A percentile compares a stretch with the other conserved stretches of the same genome.
Evolutionary conservation across 1,139 yeast species (phyloP).

Genomic region (Lodderomyces margitis): DNA sequence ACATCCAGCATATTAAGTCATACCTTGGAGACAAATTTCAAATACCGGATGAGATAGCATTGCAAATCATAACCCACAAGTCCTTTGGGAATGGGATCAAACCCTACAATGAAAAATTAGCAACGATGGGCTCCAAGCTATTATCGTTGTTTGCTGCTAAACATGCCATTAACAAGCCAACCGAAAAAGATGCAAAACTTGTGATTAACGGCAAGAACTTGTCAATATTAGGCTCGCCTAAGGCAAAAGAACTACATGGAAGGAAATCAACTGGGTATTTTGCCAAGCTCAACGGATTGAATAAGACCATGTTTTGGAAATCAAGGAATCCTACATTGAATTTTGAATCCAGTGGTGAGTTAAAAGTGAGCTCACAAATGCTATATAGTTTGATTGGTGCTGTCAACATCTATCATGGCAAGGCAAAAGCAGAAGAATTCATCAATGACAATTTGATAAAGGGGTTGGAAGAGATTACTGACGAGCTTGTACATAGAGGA

Average conservation of each 20-base stretch:
- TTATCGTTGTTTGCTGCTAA: slow-evolving; percentile 60
- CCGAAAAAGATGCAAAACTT: background rate
- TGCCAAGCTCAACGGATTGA: slow-evolving; percentile 48
- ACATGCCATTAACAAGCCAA: slow-evolving; percentile 41
- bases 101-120: slow-evolving; percentile 84
- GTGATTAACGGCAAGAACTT: slow-evolving; percentile 49
- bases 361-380: slow-evolving; percentile 62
- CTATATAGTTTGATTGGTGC: slow-evolving; percentile 82
- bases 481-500: slow-evolving; percentile 5
- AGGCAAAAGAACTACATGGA: slow-evolving; percentile 51
- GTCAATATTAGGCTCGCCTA: slow-evolving; percentile 59
- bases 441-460: slow-evolving; percentile 39
- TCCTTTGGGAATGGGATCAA: slow-evolving; percentile 88
- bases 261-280: slow-evolving; percentile 51
- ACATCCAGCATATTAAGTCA: slow-evolving; percentile 46
- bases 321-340: slow-evolving; percentile 53
- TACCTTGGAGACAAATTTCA: slow-evolving; percentile 44
- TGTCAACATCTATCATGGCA: slow-evolving; percentile 68
- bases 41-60: slow-evolving; percentile 53
- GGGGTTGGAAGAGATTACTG: slow-evolving; percentile 4
- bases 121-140: slow-evolving; percentile 74
- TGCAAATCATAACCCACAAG: slow-evolving; percentile 87
- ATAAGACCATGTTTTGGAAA: slow-evolving; percentile 70
- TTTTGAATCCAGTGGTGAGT: slow-evolving; percentile 55
- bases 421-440: slow-evolving; percentile 52